A percentile compares a stretch with the other conserved stretches of the same genome.
These are phyloP conservation scores for Pseudogymnoascus sp. DNA, from an alignment of 2,329 filamentous ascomycete species.

Conservation along the genomic window DNA sequence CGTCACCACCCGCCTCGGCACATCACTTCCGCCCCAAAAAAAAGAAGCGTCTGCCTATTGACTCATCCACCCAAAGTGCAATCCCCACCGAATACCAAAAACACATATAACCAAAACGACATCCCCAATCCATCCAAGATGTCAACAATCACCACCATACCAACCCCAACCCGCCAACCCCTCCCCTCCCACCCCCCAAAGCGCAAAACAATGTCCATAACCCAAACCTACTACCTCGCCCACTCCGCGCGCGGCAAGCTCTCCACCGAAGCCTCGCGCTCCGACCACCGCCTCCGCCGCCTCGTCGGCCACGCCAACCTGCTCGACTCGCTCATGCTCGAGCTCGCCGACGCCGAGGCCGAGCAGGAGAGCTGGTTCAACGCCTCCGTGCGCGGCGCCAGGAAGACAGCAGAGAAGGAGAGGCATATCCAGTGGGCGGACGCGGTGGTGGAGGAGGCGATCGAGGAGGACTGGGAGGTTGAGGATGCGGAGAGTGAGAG, in stretches of 20 bases:
- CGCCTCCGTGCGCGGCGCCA: conserved; percentile 75
- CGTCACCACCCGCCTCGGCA: neutral
- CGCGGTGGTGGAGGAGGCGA: conserved; percentile 60
- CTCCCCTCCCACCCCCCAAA: conserved; percentile 34
- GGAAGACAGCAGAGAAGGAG: conserved; percentile 46
- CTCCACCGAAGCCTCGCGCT: conserved; percentile 76
- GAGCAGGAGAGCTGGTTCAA: conserved; percentile 99
- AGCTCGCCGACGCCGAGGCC: conserved; percentile 83
- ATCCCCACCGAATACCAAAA: neutral
- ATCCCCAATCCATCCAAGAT: neutral
- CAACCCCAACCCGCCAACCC: conserved; percentile 26
- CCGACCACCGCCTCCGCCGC: conserved; percentile 89
- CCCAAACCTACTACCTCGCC: conserved; percentile 96
- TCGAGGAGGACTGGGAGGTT: conserved; percentile 62
- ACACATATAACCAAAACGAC: neutral
- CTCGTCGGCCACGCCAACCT: conserved; percentile 98
- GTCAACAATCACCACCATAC: conserved; percentile 23
- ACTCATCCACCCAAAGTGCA: neutral
- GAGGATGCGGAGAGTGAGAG: conserved; percentile 55
- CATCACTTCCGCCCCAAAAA: neutral
- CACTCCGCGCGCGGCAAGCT: conserved; percentile 97
- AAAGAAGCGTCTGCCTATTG: neutral
- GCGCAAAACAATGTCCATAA: conserved; percentile 91
- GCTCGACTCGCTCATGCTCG: conserved; percentile 88
- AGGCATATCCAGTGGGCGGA: conserved; percentile 85